These are phyloP conservation scores for Aplosporella prunicola DNA, from an alignment of 2,329 filamentous ascomycete species.

Conservation along the genomic window DNA sequence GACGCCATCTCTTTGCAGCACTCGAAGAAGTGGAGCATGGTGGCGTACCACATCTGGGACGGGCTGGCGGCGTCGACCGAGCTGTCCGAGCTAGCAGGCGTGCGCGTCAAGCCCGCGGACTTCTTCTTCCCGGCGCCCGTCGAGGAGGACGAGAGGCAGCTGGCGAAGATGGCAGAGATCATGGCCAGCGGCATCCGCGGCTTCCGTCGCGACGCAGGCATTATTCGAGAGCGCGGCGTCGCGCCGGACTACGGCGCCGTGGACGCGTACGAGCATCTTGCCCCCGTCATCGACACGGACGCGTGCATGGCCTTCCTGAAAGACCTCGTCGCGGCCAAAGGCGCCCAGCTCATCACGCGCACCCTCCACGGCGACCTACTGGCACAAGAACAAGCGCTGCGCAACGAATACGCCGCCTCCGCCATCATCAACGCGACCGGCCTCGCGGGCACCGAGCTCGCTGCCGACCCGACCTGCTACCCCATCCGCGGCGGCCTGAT, in stretches of 20 bases:
- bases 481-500: slow-evolving; percentile 37
- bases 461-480: slow-evolving; percentile 32
- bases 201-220: slow-evolving; percentile 24
- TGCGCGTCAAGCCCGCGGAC: slow-evolving; percentile 30
- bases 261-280: slow-evolving; percentile 37
- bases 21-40: slow-evolving; percentile 35
- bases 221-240: slow-evolving; percentile 27
- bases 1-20: slow-evolving; percentile 32
- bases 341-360: slow-evolving; percentile 31
- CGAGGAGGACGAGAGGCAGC: slow-evolving; percentile 25
- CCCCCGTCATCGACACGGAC: slow-evolving; percentile 41
- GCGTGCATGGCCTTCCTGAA: slow-evolving; percentile 35
- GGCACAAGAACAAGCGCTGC: slow-evolving; percentile 27
- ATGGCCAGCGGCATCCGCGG: slow-evolving; percentile 30
- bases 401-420: slow-evolving; percentile 28
- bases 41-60: slow-evolving; percentile 34
- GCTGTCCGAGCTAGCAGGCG: slow-evolving; percentile 23
- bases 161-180: slow-evolving; percentile 34
- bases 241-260: slow-evolving; percentile 27
- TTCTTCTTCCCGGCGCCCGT: slow-evolving; percentile 32
- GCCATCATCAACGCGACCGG: slow-evolving; percentile 38
- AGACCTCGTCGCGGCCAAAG: slow-evolving; percentile 33
- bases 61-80: slow-evolving; percentile 28
- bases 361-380: slow-evolving; percentile 29
- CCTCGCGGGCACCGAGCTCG: slow-evolving; percentile 28